Base-by-base conservation (phyloP, 352 stramenopile species). In the Phytophthora macrochlamydospora region DNA sequence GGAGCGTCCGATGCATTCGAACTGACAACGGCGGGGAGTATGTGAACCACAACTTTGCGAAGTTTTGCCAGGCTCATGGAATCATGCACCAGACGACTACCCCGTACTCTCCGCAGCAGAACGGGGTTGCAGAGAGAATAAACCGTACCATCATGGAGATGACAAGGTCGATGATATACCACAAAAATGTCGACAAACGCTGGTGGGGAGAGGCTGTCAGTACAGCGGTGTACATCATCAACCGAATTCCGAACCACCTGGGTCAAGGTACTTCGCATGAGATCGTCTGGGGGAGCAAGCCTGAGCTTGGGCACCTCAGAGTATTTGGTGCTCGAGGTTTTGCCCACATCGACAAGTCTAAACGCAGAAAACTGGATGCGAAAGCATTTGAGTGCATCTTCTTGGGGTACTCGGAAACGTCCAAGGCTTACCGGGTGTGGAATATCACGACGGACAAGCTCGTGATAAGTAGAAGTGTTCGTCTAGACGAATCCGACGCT, bases 11-110 rank as follows among this genome's bases (percentile, higher is more conserved):
- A 5, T 46, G 40, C 40, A 46, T 46, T 46, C 40, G 40, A 7
- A 46, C 6, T 13, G 63, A 76, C 46, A 71, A 74, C 33, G 70
- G 59, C 6, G 37, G 40, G 7, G 68, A 76, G 35, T 76, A 67
- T 30, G 30, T 48, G 14, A 38, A 43, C 38, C 46, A 55, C 18
- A n/a, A 57, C 2, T 53, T 65, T 29, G 40, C 53, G 5, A 32
- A 24, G 12, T 48, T 53, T 8, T 29, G 12, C 14, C 7, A 37
- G 7, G 35, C 24, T 48, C 24, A 56, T 24, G 50, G 51, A 18
- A 72, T 72, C 49, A 45, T 53, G 1, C 67, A 69, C 37, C 24
- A 76, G 43, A 68, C 38, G n/a, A 69, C 68, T 18, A n/a, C 38
- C 1, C 59, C 59, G 5, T 67, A 67, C 45, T 35, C 59, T 0